These are phyloP conservation scores for Glebionis coronaria DNA, from an alignment of 129 eudicot genomes.

Conservation along the genomic window DNA sequence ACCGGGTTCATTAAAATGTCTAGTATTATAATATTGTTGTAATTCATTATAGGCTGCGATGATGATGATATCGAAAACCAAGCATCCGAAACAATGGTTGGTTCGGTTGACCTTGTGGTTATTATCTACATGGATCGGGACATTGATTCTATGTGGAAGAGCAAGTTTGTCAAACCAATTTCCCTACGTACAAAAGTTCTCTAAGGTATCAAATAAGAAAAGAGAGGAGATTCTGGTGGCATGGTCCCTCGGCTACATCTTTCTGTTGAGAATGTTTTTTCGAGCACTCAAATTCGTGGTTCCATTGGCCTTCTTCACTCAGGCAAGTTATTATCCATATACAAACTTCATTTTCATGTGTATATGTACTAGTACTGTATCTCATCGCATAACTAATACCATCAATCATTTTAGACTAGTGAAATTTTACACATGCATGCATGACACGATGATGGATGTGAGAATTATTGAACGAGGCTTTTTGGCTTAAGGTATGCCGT, in stretches of 20 bases:
- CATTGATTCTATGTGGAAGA: slow-evolving; percentile 31
- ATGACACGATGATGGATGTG: too few species aligned
- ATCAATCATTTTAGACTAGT: too few species aligned
- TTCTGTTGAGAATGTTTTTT: slow-evolving; percentile 25
- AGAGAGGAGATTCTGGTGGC: slow-evolving; percentile 31
- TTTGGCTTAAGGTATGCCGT: too few species aligned
- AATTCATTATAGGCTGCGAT: slow-evolving; percentile 16
- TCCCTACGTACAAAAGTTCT: slow-evolving; percentile 31
- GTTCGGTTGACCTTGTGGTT: slow-evolving; percentile 23
- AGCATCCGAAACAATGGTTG: slow-evolving; percentile 33
- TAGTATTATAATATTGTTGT: background rate
- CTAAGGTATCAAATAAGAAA: slow-evolving; percentile 27
- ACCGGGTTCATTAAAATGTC: too few species aligned
- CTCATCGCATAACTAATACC: too few species aligned
- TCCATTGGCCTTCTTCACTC: slow-evolving; percentile 34
- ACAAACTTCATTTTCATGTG: background rate
- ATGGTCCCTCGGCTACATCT: slow-evolving; percentile 34
- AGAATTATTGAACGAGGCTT: too few species aligned
- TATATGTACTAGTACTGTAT: too few species aligned
- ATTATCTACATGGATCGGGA: slow-evolving; percentile 29
- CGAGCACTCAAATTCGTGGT: slow-evolving; percentile 19
- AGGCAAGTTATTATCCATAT: slow-evolving; percentile 26
- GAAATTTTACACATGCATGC: too few species aligned
- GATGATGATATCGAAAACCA: slow-evolving; percentile 19
- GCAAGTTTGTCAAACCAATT: slow-evolving; percentile 32